These are phyloP conservation scores for Colletotrichum chrysophilum DNA, from an alignment of 2,329 filamentous ascomycete genomes.

Conservation along the genomic window DNA sequence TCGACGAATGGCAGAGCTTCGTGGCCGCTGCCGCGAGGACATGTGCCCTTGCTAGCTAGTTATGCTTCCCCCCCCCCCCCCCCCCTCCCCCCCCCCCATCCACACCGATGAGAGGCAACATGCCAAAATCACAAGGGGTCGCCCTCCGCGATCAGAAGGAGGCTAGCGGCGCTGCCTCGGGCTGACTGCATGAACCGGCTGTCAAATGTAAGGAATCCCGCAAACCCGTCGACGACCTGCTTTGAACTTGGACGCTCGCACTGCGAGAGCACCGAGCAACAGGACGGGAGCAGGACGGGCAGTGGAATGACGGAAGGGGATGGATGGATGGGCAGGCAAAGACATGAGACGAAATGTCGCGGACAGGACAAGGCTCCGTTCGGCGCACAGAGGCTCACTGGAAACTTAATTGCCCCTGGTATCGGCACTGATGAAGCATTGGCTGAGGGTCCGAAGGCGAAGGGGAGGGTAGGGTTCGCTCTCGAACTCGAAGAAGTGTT, in stretches of 20 bases:
- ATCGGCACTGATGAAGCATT: not conserved
- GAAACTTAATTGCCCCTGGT: conserved; percentile 10
- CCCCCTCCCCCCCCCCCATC: not conserved
- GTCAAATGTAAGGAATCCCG: not conserved
- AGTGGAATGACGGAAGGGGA: not conserved
- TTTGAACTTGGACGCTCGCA: not conserved
- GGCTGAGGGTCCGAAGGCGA: not conserved
- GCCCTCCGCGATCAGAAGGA: not conserved
- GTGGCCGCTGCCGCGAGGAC: not conserved
- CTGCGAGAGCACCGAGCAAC: not conserved
- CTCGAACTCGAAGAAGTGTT: not conserved
- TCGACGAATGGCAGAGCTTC: not conserved
- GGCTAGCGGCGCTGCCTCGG: conserved; percentile 3
- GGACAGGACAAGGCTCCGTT: not conserved
- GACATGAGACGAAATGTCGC: conserved; percentile 18
- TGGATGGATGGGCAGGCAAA: not conserved
- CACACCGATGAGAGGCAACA: not conserved
- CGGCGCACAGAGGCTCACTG: conserved; percentile 11
- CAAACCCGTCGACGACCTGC: not conserved
- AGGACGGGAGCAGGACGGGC: conserved; percentile 8
- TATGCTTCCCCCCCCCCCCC: not conserved
- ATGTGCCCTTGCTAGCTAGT: not conserved
- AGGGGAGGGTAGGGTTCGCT: not conserved
- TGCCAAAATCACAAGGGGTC: not conserved
- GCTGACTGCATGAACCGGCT: conserved; percentile 7